These are phyloP conservation scores for Aphanomyces cochlioides DNA, from an alignment of 352 stramenopile species.

Conservation along the genomic window DNA sequence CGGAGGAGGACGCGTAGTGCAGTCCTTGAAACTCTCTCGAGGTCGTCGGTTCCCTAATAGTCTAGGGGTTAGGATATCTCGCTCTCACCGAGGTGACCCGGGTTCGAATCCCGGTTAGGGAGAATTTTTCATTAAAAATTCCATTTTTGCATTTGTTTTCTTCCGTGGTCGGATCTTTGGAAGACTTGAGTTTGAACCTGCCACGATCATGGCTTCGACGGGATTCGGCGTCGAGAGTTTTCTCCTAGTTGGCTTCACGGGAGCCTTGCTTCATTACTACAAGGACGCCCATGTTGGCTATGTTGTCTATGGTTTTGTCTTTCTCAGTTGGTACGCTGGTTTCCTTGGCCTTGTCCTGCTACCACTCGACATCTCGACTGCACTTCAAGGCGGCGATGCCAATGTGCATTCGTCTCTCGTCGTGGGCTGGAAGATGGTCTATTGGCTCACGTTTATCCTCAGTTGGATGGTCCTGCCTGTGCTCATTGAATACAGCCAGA, in stretches of 20 bases:
- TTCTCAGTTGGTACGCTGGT: slow-evolving; percentile 54
- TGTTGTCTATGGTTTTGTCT: slow-evolving; percentile 44
- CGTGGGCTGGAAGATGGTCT: slow-evolving; percentile 48
- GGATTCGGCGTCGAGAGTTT: slow-evolving; percentile 35
- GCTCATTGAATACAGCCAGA: slow-evolving; percentile 57
- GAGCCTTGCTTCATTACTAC: slow-evolving; percentile 55
- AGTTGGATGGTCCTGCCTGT: slow-evolving; percentile 61
- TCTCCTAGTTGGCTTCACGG: slow-evolving; percentile 54
- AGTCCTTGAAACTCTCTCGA: too few relatives aligned
- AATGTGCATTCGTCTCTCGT: slow-evolving; percentile 28
- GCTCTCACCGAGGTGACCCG: too few relatives aligned
- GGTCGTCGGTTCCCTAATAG: too few relatives aligned
- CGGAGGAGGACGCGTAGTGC: too few relatives aligned
- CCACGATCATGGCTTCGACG: too few relatives aligned
- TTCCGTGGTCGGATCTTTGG: too few relatives aligned
- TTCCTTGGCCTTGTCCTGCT: slow-evolving; percentile 61
- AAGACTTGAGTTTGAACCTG: too few relatives aligned
- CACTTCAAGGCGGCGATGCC: not conserved
- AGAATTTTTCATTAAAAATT: too few relatives aligned
- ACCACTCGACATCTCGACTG: slow-evolving; percentile 49
- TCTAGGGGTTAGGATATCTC: too few relatives aligned
- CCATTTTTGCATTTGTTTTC: too few relatives aligned
- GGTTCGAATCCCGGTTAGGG: too few relatives aligned
- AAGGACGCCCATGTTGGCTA: slow-evolving; percentile 45
- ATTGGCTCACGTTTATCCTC: slow-evolving; percentile 63